Evolutionary conservation across 768 basidiomycete species (phyloP), one percentile per base, ranked within the genome.

Genomic region (Tricholoma saponaceum): DNA sequence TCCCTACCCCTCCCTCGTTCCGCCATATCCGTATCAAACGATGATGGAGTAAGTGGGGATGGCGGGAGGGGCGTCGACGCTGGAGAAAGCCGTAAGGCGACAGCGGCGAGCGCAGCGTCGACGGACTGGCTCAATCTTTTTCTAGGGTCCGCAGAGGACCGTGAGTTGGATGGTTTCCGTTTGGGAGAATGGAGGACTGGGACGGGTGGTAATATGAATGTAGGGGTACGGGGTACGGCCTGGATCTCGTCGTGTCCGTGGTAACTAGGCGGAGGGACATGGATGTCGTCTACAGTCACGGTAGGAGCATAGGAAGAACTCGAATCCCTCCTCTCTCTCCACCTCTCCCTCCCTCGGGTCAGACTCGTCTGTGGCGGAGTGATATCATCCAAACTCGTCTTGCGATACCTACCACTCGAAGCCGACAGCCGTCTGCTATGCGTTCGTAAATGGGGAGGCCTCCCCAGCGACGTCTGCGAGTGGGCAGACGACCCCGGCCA

Each of bases 221-320:
- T 41, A 67, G 71, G 32, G 70, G 74, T 23, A 69, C 72, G 70
- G 13, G 67, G 66, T 12, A 70, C 65, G 20, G 70, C 64, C 39
- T 77, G 69, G n/a, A 71, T 71, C 13, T 72, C 70, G 14, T 60
- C 16, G 16, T 62, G 57, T 37, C 51, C 60, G 10, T 52, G 64
- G 30, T 37, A 54, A 3, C 54, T 52, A 9, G 60, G 59, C 12
- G 69, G 62, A 46, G 67, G 68, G 0, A 72, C 61, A 26, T 65
- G 60, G 35, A 70, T 69, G 51, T 72, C 70, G 51, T 72, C 70
- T 60, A 64, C 59, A 30, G 70, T 70, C 26, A 63, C 58, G 25
- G 62, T 62, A 26, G 61, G 54, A 10, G 49, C 25, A 22, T 52
- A 46, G 9, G 65, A 64, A 2, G 58, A 30, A 18, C 55, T 56